Evolutionary conservation across 1,284 basidiomycete genomes (phyloP), one percentile per base, ranked within the genome.

Genomic region (Puccinia triticina): DNA sequence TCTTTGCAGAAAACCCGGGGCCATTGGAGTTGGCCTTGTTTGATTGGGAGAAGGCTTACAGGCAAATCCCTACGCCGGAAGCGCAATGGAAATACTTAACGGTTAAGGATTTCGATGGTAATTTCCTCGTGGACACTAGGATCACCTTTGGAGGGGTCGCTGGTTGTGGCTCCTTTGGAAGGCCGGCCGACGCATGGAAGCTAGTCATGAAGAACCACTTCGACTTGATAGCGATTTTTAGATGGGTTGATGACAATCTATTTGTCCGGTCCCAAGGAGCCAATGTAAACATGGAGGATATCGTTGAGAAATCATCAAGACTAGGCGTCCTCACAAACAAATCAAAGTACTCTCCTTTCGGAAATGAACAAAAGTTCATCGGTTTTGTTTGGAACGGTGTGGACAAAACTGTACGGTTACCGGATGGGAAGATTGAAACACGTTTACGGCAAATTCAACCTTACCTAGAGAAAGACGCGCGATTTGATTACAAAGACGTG

Each of bases 181-280:
- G 74, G 18, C 37, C 74, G 8, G 74, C 55, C 23, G 74, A 76
- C 37, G 74, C 74, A 26, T 76, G 74, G 74, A 76, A 76, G 10
- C 55, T n/a, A n/a, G n/a, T n/a, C n/a, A n/a, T n/a, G n/a, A n/a
- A n/a, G n/a, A n/a, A n/a, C n/a, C n/a, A n/a, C n/a, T n/a, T n/a
- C n/a, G n/a, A n/a, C n/a, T n/a, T n/a, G n/a, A n/a, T n/a, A n/a
- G n/a, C n/a, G n/a, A 76, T 61, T 34, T 61, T 23, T 61, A 76
- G 23, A 11, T 76, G n/a, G n/a, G n/a, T n/a, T n/a, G n/a, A n/a
- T n/a, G n/a, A n/a, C n/a, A n/a, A n/a, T n/a, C n/a, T n/a, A 1
- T 40, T 76, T 37, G 26, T 76, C 0, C 57, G 37, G 43, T 0
- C 14, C 0, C 34, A 29, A 23, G 37, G 26, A 0, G 7, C 21